These are phyloP conservation scores for Chaetoscypha palmicola DNA, from an alignment of 2,329 filamentous ascomycete genomes.

Conservation along the genomic window DNA sequence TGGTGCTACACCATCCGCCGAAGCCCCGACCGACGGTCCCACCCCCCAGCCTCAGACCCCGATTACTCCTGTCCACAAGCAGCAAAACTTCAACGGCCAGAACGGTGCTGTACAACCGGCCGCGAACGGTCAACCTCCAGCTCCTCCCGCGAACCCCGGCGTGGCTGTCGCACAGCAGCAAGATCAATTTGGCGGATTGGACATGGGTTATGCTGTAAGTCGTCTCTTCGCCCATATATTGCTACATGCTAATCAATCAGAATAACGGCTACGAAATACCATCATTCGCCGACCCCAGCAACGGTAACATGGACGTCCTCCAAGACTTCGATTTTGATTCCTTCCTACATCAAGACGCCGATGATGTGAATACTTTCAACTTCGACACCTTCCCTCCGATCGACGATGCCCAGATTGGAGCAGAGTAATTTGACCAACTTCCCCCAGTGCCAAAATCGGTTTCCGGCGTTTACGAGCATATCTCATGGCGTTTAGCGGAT, in stretches of 20 bases:
- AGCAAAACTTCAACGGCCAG: conserved; percentile 41
- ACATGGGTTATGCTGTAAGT: too few relatives aligned
- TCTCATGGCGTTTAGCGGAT: conserved; percentile 29
- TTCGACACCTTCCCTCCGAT: conserved; percentile 52
- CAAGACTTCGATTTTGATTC: conserved; percentile 64
- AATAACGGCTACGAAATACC: conserved; percentile 32
- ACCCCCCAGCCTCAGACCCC: conserved; percentile 56
- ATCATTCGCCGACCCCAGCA: conserved; percentile 49
- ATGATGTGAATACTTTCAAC: conserved; percentile 42
- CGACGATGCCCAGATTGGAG: conserved; percentile 46
- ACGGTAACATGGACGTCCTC: conserved; percentile 47
- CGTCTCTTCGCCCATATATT: too few relatives aligned
- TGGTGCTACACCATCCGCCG: conserved; percentile 51
- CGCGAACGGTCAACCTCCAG: conserved; percentile 33
- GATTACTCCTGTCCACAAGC: conserved; percentile 51
- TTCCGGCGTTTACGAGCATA: conserved; percentile 31
- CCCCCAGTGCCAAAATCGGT: conserved; percentile 20
- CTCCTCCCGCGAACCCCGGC: conserved; percentile 35
- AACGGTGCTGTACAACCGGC: conserved; percentile 37
- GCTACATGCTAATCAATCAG: too few relatives aligned
- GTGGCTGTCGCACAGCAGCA: conserved; percentile 37
- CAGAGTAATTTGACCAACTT: conserved; percentile 37
- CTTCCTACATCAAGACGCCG: conserved; percentile 54
- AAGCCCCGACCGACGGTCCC: conserved; percentile 49
- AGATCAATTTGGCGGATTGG: conserved; percentile 33